Percentiles rank a stretch among this genome's conserved stretches.
Conservation (phyloP, 495 filamentous ascomycete species). For the Penicillium pulvis region DNA sequence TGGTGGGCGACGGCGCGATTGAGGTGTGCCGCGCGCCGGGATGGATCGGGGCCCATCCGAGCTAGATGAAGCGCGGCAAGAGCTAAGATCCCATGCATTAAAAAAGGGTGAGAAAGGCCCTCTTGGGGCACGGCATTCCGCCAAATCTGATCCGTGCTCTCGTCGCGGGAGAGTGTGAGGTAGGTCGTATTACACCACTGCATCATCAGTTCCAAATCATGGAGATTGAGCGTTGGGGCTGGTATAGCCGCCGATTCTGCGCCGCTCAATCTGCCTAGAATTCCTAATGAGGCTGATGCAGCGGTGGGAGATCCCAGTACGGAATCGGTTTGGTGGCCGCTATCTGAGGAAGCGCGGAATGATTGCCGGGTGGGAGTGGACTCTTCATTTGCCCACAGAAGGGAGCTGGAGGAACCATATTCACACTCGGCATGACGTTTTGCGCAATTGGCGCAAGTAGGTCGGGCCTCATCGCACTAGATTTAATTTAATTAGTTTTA, state of each 20-base stretch:
- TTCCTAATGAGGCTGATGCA: slow-evolving; percentile 28
- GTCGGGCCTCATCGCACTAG: slow-evolving; percentile 43
- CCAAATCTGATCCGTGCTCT: slow-evolving; percentile 44
- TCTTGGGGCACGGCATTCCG: slow-evolving; percentile 44
- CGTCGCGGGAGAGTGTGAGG: slow-evolving; percentile 32
- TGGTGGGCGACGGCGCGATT: slow-evolving; percentile 50
- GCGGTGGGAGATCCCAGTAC: slow-evolving; percentile 10
- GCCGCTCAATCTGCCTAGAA: slow-evolving; percentile 28
- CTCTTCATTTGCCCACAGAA: slow-evolving; percentile 45
- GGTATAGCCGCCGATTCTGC: slow-evolving; percentile 13
- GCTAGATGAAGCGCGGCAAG: slow-evolving; percentile 52
- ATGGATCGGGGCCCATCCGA: slow-evolving; percentile 27
- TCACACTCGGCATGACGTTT: slow-evolving; percentile 43
- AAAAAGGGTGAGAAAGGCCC: slow-evolving; percentile 47
- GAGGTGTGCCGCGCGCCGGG: slow-evolving; percentile 30
- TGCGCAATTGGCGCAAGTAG: slow-evolving; percentile 42
- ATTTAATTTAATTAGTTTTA: background rate
- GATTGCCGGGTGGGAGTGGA: slow-evolving; percentile 14
- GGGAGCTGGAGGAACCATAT: slow-evolving; percentile 39
- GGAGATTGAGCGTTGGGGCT: slow-evolving; percentile 30
- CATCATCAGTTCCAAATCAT: slow-evolving; percentile 47
- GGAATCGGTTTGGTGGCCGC: slow-evolving; percentile 23
- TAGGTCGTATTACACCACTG: slow-evolving; percentile 46
- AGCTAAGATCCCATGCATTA: slow-evolving; percentile 56
- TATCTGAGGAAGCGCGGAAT: slow-evolving; percentile 26